Conservation (phyloP, 2,329 filamentous ascomycete genomes). For the Fusarium sp. region DNA sequence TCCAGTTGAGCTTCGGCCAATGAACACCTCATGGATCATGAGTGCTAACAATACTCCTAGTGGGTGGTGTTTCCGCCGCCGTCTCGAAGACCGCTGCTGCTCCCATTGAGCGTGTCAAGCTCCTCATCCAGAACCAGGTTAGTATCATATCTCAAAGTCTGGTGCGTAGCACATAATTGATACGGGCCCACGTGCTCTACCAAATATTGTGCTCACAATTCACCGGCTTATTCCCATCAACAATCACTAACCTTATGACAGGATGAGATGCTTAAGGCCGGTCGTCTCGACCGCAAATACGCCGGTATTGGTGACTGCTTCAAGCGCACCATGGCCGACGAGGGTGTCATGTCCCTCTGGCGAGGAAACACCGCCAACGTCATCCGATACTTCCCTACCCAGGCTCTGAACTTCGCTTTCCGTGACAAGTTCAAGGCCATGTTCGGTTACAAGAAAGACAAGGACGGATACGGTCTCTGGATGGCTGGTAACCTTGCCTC, state of each 20-base stretch:
- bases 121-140: conserved; percentile 99
- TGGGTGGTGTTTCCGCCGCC: conserved; percentile 99
- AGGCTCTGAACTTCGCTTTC: conserved; percentile 99
- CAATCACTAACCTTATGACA: conserved; percentile 61
- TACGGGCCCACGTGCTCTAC: neutral
- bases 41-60: conserved; percentile 63
- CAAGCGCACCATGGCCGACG: conserved; percentile 87
- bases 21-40: conserved; percentile 17
- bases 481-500: conserved; percentile 99
- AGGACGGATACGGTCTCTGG: conserved; percentile 98
- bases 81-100: conserved; percentile 99
- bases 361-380: conserved; percentile 99
- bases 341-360: conserved; percentile 97
- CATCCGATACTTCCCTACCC: conserved; percentile 99
- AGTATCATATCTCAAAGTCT: conserved; percentile 56
- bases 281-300: conserved; percentile 99
- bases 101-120: conserved; percentile 99
- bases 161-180: neutral
- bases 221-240: neutral
- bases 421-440: conserved; percentile 99
- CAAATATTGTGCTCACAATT: neutral
- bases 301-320: conserved; percentile 96
- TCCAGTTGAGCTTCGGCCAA: conserved; percentile 20
- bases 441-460: conserved; percentile 99
- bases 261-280: conserved; percentile 99